Evolutionary conservation across 148 eudicot genomes (phyloP).

Genomic region (Heliosperma pusillum): DNA sequence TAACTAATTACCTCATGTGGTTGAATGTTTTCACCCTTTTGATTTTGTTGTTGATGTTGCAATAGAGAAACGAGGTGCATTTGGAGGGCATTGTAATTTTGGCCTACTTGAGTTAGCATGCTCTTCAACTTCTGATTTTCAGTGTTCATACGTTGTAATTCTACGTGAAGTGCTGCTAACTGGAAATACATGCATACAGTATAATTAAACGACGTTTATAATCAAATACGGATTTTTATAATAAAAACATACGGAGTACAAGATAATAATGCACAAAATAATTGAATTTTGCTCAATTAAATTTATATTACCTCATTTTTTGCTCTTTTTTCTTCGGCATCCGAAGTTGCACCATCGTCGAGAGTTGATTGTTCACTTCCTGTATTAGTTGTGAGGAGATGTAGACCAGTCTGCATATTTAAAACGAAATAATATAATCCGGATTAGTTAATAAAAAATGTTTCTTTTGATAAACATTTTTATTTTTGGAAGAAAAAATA

Average conservation of each 20-base stretch:
- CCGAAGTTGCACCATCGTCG: slow-evolving; percentile 61
- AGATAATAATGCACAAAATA: too few species aligned
- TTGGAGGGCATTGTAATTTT: slow-evolving; percentile 50
- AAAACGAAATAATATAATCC: not conserved
- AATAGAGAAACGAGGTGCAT: slow-evolving; percentile 40
- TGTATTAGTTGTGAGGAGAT: slow-evolving; percentile 57
- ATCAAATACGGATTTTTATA: too few species aligned
- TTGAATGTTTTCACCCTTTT: slow-evolving; percentile 10
- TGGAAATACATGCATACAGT: slow-evolving; percentile 16
- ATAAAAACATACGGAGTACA: too few species aligned
- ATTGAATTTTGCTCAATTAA: not conserved
- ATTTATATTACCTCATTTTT: slow-evolving; percentile 56
- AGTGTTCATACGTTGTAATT: slow-evolving; percentile 52
- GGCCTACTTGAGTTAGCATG: slow-evolving; percentile 54
- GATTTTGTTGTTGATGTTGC: slow-evolving; percentile 40
- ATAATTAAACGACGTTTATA: not conserved
- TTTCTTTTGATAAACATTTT: too few species aligned
- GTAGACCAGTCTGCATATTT: slow-evolving; percentile 56
- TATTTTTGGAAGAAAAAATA: too few species aligned
- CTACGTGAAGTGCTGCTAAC: slow-evolving; percentile 50
- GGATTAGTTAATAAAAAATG: not conserved
- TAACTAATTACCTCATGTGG: slow-evolving; percentile 20
- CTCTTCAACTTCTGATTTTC: slow-evolving; percentile 69
- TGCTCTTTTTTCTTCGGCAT: slow-evolving; percentile 44
- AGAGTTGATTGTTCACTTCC: slow-evolving; percentile 67